Evolutionary conservation across 345 rosid species (phyloP).

Genomic region (Eucalyptus sideroxylon): DNA sequence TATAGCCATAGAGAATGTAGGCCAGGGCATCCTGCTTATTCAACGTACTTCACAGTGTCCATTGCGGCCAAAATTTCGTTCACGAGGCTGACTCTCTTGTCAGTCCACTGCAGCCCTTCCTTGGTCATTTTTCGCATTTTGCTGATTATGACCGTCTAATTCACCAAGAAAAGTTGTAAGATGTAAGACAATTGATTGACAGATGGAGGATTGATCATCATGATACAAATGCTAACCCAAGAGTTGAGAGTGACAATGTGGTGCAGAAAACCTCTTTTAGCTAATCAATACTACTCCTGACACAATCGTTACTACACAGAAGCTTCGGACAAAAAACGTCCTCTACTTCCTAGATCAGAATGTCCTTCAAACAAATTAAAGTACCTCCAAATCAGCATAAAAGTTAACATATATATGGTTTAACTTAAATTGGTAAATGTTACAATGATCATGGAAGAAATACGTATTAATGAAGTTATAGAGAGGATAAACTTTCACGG

Average conservation of each 20-base stretch:
- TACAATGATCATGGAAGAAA: not conserved
- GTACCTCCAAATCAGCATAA: not conserved
- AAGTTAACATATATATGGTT: not conserved
- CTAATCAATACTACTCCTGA: not conserved
- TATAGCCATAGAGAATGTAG: not conserved
- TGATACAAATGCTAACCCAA: not conserved
- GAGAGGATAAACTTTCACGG: not conserved
- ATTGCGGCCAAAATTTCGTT: conserved; percentile 93
- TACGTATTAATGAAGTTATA: too few species aligned
- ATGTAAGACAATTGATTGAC: not conserved
- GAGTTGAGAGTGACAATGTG: not conserved
- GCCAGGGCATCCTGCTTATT: not conserved
- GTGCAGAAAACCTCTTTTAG: not conserved
- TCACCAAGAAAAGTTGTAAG: not conserved
- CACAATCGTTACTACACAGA: not conserved
- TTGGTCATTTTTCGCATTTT: conserved; percentile 80
- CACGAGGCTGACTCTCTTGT: conserved; percentile 80
- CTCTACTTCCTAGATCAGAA: not conserved
- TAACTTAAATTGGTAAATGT: not conserved
- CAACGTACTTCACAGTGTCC: conserved; percentile 89
- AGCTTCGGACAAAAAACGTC: not conserved
- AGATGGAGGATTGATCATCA: not conserved
- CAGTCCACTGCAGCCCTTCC: conserved; percentile 93
- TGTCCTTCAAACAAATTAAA: not conserved
- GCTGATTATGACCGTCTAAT: conserved; percentile 72